Conservation (phyloP, 1,139 yeast genomes). For the Geotrichum australiense region DNA sequence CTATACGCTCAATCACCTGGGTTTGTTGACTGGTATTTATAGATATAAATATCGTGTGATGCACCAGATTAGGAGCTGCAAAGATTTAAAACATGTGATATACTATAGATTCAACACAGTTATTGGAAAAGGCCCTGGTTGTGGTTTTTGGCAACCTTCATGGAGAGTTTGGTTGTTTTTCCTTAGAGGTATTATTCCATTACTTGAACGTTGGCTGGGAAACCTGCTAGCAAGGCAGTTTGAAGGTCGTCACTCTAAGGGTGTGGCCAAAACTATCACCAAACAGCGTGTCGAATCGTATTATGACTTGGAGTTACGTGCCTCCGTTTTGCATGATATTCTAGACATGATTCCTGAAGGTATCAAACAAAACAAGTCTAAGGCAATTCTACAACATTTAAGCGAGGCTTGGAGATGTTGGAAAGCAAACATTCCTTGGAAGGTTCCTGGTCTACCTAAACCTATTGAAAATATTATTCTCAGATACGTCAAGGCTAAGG, state of each 20-base stretch:
- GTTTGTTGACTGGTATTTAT: conserved; percentile 93
- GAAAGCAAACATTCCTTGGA: conserved; percentile 99
- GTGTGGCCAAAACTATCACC: conserved; percentile 87
- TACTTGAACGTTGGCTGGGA: conserved; percentile 91
- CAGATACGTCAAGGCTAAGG: conserved; percentile 87
- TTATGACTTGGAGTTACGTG: conserved; percentile 86
- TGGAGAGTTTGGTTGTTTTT: conserved; percentile 97
- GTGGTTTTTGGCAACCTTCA: conserved; percentile 99
- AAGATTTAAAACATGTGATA: conserved; percentile 87
- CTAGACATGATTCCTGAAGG: conserved; percentile 97
- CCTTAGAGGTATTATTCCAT: conserved; percentile 86
- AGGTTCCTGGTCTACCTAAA: conserved; percentile 91
- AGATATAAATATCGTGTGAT: conserved; percentile 94
- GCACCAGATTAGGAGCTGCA: conserved; percentile 97
- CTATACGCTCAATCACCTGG: conserved; percentile 84
- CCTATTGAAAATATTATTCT: conserved; percentile 83
- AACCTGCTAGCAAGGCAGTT: conserved; percentile 87
- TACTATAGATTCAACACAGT: conserved; percentile 71
- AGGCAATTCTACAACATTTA: conserved; percentile 83
- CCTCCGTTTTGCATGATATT: conserved; percentile 93
- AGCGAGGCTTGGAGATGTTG: conserved; percentile 99
- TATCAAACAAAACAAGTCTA: conserved; percentile 77
- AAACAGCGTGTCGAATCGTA: conserved; percentile 94
- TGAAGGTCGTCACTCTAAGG: conserved; percentile 91
- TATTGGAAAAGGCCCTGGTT: conserved; percentile 97